phyloP scores from a whole-genome alignment of 2,329 filamentous ascomycete species.

The Madurella fahalii region DNA sequence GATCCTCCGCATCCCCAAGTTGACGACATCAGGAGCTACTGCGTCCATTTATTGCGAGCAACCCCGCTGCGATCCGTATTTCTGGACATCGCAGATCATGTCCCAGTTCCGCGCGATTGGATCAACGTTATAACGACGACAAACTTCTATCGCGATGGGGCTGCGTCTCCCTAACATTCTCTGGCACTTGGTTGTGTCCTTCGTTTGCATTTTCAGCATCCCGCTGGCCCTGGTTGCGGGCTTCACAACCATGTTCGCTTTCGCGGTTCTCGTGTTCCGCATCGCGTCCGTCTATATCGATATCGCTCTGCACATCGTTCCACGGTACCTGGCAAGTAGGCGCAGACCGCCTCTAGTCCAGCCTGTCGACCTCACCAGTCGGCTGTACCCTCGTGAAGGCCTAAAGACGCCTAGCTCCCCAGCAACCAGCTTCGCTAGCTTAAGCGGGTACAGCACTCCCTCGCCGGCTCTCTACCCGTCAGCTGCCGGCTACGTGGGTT shows the following conservation, averaged over 20 bases:
- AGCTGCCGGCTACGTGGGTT: background rate
- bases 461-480: background rate
- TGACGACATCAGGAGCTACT: background rate
- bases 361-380: background rate
- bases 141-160: no score
- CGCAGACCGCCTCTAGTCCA: background rate
- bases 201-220: constrained; percentile 58
- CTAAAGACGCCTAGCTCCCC: constrained; percentile 8
- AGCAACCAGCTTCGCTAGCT: constrained; percentile 1
- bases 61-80: background rate
- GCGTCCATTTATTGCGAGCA: background rate
- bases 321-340: constrained; percentile 48
- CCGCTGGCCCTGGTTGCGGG: constrained; percentile 61
- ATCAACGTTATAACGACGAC: no score
- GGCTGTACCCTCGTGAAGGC: background rate
- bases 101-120: background rate
- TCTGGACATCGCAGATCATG: background rate
- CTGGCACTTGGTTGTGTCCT: constrained; percentile 41
- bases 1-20: background rate
- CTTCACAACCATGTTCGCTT: constrained; percentile 59
- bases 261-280: constrained; percentile 57
- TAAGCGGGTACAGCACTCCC: constrained; percentile 11
- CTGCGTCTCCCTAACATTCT: background rate
- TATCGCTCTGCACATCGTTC: constrained; percentile 54
- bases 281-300: constrained; percentile 61